Evolutionary conservation across 73 alveolate genomes (phyloP).

Genomic region (Paramecium sexaurelia): DNA sequence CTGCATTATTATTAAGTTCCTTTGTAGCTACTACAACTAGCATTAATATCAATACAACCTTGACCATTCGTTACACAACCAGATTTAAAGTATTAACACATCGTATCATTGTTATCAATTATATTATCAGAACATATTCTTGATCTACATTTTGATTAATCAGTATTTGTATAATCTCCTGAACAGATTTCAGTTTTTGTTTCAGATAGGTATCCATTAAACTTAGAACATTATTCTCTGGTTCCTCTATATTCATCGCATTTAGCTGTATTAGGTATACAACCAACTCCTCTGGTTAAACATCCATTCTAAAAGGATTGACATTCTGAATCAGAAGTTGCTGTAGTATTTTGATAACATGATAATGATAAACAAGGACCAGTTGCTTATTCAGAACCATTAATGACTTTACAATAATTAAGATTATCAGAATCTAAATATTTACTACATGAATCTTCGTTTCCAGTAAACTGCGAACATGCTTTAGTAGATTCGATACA

Average conservation of each 20-base stretch:
- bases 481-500: background rate
- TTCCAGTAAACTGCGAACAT: background rate
- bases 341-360: background rate
- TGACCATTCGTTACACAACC: slow-evolving; percentile 16
- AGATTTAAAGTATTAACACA: background rate
- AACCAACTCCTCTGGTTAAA: background rate
- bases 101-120: background rate
- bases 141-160: background rate
- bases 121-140: background rate
- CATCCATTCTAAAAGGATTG: background rate
- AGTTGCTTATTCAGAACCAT: background rate
- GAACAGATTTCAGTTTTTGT: background rate
- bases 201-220: background rate
- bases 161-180: background rate
- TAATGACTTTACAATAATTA: background rate
- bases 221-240: background rate
- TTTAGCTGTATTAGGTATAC: background rate
- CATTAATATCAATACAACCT: slow-evolving; percentile 20
- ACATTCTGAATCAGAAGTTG: background rate
- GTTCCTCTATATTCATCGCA: slow-evolving; percentile 10
- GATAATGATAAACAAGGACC: background rate
- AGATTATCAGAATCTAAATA: background rate
- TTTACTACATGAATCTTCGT: background rate
- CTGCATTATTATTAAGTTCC: slow-evolving; percentile 4
- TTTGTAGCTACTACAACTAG: background rate